Percentiles rank a stretch among this genome's conserved stretches.
Evolutionary conservation across 2,329 filamentous ascomycete species (phyloP).

Genomic region (Orbilia blumenaviensis): DNA sequence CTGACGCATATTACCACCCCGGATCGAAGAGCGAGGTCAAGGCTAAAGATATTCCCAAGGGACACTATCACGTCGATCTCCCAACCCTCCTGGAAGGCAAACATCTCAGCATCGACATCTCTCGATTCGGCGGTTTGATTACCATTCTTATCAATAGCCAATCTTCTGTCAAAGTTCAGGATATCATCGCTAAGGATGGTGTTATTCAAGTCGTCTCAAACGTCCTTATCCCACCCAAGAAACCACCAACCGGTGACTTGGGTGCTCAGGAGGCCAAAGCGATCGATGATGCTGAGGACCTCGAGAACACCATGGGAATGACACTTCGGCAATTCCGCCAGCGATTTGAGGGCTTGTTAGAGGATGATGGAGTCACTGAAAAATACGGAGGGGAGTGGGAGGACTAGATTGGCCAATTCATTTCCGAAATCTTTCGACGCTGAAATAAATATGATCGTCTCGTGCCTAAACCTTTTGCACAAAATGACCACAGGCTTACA

Average conservation of each 20-base stretch:
- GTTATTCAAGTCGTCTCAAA: conserved; percentile 79
- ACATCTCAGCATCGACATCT: conserved; percentile 76
- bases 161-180: conserved; percentile 71
- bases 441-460: too few relatives aligned
- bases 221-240: conserved; percentile 77
- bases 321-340: conserved; percentile 27
- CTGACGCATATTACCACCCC: conserved; percentile 69
- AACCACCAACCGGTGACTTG: conserved; percentile 54
- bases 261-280: not conserved
- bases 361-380: conserved; percentile 22
- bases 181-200: conserved; percentile 79
- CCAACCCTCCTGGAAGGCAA: conserved; percentile 75
- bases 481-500: too few relatives aligned
- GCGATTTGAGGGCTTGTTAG: conserved; percentile 40
- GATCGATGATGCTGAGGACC: not conserved
- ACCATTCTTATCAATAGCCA: conserved; percentile 80
- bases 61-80: conserved; percentile 74
- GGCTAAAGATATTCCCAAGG: conserved; percentile 60
- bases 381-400: conserved; percentile 40
- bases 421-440: too few relatives aligned
- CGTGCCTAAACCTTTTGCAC: too few relatives aligned
- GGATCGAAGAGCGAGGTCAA: not conserved
- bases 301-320: conserved; percentile 34
- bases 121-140: conserved; percentile 73
- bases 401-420: not conserved